Base-by-base conservation (phyloP, 139 green algal species). In the Tetradesmus obliquus region DNA sequence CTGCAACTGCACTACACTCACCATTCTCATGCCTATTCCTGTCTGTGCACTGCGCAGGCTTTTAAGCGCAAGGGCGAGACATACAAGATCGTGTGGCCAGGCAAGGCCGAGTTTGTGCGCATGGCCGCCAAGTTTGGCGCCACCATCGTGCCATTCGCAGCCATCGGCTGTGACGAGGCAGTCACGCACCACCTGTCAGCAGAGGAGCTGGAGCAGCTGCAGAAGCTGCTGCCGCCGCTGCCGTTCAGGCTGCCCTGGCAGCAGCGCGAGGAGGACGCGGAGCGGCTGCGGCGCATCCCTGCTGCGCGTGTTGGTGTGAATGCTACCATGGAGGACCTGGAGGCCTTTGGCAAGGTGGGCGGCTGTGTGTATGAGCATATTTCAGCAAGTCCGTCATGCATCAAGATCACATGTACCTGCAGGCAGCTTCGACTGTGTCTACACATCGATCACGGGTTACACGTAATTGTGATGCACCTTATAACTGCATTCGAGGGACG, bases 71-170 rank as follows among this genome's bases (percentile, higher is more conserved):
- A 93, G 60, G 94, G 96, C 13, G 97, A 99, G 92, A 94, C 98
- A 86, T 99, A 99, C 95, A 90, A 98, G 91, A 93, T 99, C 0
- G 95, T 99, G 79, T 99, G 98, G 98, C 97, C 98, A 7, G 88
- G 97, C 62, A 94, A 95, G 54, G 84, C 94, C 19, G 98, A 99
- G 97, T 98, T 99, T 94, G 95, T 99, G 15, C 94, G 97, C 66
- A 97, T 99, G 95, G 98, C 98, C 0, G 95, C 95, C 13, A 94
- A 95, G 32, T 97, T 98, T 87, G 95, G 96, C 24, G 98, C 98
- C 51, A 98, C 96, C 87, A 99, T 99, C 74, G 94, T 99, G 8
- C 98, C 98, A 19, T 98, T 99, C 93, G 96, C 95, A 0, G 96
- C 96, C 2, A 93, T 99, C 6, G 98, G 98, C 17, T 92, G 91